phyloP scores from a whole-genome alignment of 2,329 filamentous ascomycete species.

The Didymella pinodella region DNA sequence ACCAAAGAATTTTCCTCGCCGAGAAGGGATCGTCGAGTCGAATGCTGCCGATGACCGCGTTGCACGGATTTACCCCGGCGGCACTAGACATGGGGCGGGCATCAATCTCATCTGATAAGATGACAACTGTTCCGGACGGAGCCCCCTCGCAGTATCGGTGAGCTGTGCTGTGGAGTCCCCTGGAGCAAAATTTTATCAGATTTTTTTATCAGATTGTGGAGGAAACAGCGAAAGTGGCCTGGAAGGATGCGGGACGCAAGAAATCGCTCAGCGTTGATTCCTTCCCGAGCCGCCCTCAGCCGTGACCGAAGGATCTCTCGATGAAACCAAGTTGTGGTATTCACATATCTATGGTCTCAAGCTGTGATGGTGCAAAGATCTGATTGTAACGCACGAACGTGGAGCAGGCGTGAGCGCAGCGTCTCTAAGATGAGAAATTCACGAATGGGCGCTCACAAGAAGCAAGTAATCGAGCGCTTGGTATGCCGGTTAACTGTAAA shows the following conservation, averaged over 20 bases:
- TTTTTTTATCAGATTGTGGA: conserved; percentile 27
- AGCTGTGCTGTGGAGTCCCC: conserved; percentile 5
- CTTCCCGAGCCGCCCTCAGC: not conserved
- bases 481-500: not conserved
- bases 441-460: not conserved
- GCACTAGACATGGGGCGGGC: conserved; percentile 16
- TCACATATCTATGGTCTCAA: not conserved
- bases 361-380: not conserved
- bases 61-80: conserved; percentile 19
- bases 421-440: not conserved
- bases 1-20: conserved; percentile 20
- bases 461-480: not conserved
- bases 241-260: conserved; percentile 20
- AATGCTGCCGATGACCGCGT: conserved; percentile 28
- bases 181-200: conserved; percentile 30
- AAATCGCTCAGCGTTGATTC: not conserved
- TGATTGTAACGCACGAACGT: not conserved
- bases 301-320: not conserved
- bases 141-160: conserved; percentile 28
- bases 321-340: not conserved
- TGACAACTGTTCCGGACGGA: conserved; percentile 2
- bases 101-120: conserved; percentile 43
- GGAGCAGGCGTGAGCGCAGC: not conserved
- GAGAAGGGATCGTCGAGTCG: conserved; percentile 27
- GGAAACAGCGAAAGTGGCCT: conserved; percentile 8